Percentiles rank a stretch among this genome's conserved stretches.
phyloP scores from a whole-genome alignment of 2,329 filamentous ascomycete genomes.

The Venturiaceae sp. region DNA sequence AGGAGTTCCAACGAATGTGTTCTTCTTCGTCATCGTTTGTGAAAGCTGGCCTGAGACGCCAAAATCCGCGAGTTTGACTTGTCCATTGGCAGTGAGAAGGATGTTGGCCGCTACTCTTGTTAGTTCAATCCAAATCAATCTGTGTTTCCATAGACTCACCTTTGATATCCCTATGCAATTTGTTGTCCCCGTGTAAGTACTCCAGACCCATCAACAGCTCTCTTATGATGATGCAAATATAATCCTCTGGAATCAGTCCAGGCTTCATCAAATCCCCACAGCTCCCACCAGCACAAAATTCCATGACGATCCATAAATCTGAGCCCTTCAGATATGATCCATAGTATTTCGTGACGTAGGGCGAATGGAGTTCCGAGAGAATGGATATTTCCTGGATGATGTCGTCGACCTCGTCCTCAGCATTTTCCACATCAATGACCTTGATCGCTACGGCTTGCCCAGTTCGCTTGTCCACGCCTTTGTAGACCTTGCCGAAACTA shows the following conservation, averaged over 20 bases:
- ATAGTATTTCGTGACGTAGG: constrained; percentile 95
- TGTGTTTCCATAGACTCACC: constrained; percentile 39
- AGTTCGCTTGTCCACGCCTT: constrained; percentile 90
- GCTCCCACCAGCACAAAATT: constrained; percentile 94
- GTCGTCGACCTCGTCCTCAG: constrained; percentile 97
- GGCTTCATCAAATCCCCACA: constrained; percentile 95
- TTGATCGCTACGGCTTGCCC: constrained; percentile 96
- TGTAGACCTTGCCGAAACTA: constrained; percentile 98
- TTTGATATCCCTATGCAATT: constrained; percentile 94
- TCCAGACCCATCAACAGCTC: constrained; percentile 85
- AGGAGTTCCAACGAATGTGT: constrained; percentile 94
- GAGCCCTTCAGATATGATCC: constrained; percentile 94
- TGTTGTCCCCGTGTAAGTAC: constrained; percentile 91
- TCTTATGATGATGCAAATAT: constrained; percentile 89
- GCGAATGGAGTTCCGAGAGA: constrained; percentile 87
- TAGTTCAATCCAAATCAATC: background rate
- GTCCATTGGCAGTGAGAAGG: constrained; percentile 76
- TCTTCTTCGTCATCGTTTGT: constrained; percentile 99
- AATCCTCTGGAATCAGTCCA: constrained; percentile 82
- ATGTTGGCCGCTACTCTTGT: constrained; percentile 70
- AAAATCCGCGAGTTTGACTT: constrained; percentile 96
- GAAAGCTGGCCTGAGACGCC: constrained; percentile 93
- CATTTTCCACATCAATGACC: constrained; percentile 96
- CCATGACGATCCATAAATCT: constrained; percentile 99
- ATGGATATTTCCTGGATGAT: constrained; percentile 99